Base-by-base conservation (phyloP, 441 rosid genomes). In the Aleurites moluccanus region DNA sequence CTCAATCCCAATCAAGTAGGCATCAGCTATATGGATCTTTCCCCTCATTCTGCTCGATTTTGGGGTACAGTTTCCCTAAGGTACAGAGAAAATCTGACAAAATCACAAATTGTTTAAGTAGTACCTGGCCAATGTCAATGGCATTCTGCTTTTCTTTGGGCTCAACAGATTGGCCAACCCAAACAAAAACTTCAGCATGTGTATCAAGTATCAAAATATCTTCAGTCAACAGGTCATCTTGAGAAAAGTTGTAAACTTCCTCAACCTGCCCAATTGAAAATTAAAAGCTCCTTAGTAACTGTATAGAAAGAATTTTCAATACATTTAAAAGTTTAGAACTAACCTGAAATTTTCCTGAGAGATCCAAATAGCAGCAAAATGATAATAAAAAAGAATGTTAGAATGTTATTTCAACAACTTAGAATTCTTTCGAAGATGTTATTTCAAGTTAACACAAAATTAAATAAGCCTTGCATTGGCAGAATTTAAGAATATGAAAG, bases 171-270 rank as follows among this genome's bases (percentile, higher is more conserved):
- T 91, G 97, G 77, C 99, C 99, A 80, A 92, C 91, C 99, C 99
- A 96, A 74, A 94, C 89, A 87, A 94, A 94, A 76, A 94, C 98
- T 82, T 94, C 99, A 78, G 97, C 93, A 82, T 88, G 94, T 7
- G 98, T 92, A 82, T 96, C 99, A 45, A 96, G 96, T 67, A 96
- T 83, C 86, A 93, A 80, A 67, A 90, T 80, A 84, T 96, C 99
- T 85, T 96, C 99, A 1, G 98, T 86, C 89, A 96, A 85, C 61
- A 96, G 88, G 76, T 96, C 99, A 81, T 96, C 99, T 84, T 96
- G 99, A 78, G 87, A 75, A 67, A 92, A 96, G 89, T 91, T 92
- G 88, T 90, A 76, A 70, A 96, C 85, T 86, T 96, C 99, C 83
- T 94, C 96, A 69, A 94, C 88, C 99, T 93, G 85, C 78, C 73